Evolutionary conservation across 177 flowering plant species (phyloP).

Genomic region (Vitis hybrid): DNA sequence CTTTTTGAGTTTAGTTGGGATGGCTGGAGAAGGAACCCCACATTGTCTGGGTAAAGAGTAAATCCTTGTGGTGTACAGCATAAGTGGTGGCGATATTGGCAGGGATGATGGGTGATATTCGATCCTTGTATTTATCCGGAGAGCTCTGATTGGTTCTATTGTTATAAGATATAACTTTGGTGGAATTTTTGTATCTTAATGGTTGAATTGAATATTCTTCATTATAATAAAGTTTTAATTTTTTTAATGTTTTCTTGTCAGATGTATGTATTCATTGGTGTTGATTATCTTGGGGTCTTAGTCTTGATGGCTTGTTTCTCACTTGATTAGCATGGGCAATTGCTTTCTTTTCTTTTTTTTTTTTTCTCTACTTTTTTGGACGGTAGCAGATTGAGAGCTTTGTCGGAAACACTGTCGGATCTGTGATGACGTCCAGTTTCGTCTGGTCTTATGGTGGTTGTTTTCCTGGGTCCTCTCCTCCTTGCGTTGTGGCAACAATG

Average conservation of each 20-base stretch:
- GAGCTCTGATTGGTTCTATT: conserved; percentile 1
- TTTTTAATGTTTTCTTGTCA: neutral
- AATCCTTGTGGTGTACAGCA: conserved; percentile 19
- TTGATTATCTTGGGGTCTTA: neutral
- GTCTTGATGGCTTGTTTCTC: conserved; percentile 10
- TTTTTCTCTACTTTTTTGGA: neutral
- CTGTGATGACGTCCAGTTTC: neutral
- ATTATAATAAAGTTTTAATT: neutral
- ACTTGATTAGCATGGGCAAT: neutral
- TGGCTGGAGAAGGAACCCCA: conserved; percentile 17
- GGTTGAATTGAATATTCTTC: conserved; percentile 3
- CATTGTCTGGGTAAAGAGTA: neutral
- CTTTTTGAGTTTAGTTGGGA: conserved; percentile 16
- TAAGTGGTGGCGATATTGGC: neutral
- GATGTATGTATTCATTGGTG: neutral
- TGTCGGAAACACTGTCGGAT: conserved; percentile 21
- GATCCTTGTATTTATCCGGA: neutral
- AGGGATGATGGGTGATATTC: neutral
- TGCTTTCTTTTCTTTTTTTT: neutral
- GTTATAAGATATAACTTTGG: neutral
- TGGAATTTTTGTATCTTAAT: neutral
- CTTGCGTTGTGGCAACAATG: conserved; percentile 15
- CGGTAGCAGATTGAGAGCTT: conserved; percentile 4
- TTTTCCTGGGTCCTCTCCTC: conserved; percentile 8
- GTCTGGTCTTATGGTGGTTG: neutral